Conservation (phyloP, 106 monocot species). For the Dendrobium huoshanense region DNA sequence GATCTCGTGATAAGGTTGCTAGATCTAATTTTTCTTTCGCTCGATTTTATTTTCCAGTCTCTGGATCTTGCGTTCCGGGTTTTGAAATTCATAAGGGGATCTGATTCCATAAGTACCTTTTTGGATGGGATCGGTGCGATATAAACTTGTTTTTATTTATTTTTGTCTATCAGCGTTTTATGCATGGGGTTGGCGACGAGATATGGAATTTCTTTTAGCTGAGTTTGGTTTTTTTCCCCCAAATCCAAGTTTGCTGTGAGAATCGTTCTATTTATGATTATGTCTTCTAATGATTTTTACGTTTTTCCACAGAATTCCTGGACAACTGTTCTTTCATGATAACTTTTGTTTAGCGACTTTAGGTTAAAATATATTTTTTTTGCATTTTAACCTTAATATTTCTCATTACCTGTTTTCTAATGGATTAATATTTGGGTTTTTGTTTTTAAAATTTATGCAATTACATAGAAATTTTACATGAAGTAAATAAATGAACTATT, state of each 20-base stretch:
- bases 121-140: background rate
- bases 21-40: background rate
- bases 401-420: background rate
- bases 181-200: too few species aligned
- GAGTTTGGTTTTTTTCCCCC: background rate
- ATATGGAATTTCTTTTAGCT: background rate
- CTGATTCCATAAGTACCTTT: background rate
- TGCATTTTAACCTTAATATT: background rate
- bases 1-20: background rate
- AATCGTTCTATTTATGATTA: too few species aligned
- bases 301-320: too few species aligned
- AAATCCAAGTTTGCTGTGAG: background rate
- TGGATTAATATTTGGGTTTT: background rate
- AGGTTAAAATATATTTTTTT: background rate
- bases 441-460: background rate
- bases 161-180: background rate
- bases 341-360: background rate
- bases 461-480: too few species aligned
- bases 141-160: background rate
- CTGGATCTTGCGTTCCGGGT: background rate
- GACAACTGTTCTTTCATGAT: too few species aligned
- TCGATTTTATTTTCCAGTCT: background rate
- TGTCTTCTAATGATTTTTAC: too few species aligned
- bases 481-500: background rate
- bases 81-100: background rate